These are phyloP conservation scores for Haberlea rhodopensis DNA, from an alignment of 257 asterid genomes.

Conservation along the genomic window DNA sequence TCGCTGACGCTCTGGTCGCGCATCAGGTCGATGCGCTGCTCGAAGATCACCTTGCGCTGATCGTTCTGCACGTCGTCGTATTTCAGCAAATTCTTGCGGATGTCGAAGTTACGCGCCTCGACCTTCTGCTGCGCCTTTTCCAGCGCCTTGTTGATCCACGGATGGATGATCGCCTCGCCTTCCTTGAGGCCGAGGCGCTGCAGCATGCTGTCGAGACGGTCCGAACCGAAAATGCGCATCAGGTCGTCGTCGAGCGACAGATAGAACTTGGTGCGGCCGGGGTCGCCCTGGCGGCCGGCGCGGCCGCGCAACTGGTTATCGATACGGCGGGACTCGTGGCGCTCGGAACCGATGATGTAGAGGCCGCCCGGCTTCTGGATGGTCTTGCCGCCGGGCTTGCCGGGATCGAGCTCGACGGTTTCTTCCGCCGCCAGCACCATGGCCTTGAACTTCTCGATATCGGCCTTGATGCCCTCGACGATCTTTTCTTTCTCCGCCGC, in stretches of 20 bases:
- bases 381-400: not conserved
- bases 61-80: not conserved
- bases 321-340: not conserved
- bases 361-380: not conserved
- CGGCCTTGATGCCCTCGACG: no score
- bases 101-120: not conserved
- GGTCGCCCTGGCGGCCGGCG: not conserved
- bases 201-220: not conserved
- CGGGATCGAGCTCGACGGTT: not conserved
- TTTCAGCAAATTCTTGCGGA: not conserved
- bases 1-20: not conserved
- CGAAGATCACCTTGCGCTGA: not conserved
- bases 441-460: no score
- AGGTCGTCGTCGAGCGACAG: not conserved
- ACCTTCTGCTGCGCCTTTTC: not conserved
- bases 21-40: not conserved
- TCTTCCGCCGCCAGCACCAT: no score
- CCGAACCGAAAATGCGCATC: not conserved
- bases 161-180: no score
- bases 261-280: not conserved
- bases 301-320: constrained; percentile 1
- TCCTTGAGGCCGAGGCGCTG: not conserved
- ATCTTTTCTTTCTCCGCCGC: no score
- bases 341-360: not conserved
- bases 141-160: no score